phyloP scores from a whole-genome alignment of 306 rosid species.

The Quercus aquifolioides region DNA sequence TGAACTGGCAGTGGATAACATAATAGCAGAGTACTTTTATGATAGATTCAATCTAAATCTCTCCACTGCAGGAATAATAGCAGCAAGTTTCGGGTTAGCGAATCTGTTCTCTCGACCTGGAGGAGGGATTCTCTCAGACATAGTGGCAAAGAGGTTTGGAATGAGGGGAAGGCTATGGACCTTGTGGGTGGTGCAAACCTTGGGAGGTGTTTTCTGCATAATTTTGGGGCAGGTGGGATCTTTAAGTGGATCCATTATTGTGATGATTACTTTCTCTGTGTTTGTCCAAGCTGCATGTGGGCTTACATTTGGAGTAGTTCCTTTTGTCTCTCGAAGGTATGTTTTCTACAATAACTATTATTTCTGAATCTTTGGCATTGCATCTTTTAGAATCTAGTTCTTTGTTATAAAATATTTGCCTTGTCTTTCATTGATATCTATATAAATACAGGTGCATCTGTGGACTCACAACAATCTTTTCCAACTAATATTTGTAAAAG shows the following conservation, averaged over 20 bases:
- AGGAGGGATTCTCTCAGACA: conserved; percentile 69
- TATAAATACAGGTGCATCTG: not conserved
- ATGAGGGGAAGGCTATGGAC: conserved; percentile 91
- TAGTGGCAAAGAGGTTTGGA: conserved; percentile 56
- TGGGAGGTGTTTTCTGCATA: conserved; percentile 70
- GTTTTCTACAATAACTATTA: not conserved
- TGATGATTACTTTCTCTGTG: conserved; percentile 68
- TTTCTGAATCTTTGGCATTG: not conserved
- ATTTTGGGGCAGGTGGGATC: conserved; percentile 51
- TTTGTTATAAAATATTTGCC: not conserved
- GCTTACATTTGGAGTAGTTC: conserved; percentile 89
- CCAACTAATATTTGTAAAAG: not conserved
- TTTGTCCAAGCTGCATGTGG: conserved; percentile 92
- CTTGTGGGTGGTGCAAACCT: conserved; percentile 61
- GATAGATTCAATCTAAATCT: conserved; percentile 69
- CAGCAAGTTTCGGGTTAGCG: conserved; percentile 79
- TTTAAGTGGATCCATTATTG: conserved; percentile 46
- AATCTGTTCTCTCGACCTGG: conserved; percentile 66
- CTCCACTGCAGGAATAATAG: conserved; percentile 70
- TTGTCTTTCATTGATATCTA: not conserved
- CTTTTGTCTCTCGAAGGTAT: conserved; percentile 77
- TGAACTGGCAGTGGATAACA: conserved; percentile 70
- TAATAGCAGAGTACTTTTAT: conserved; percentile 77
- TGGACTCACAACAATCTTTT: not conserved
- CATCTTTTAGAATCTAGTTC: not conserved